phyloP scores from a whole-genome alignment of 2,329 filamentous ascomycete species.

The Pyricularia grisea region DNA sequence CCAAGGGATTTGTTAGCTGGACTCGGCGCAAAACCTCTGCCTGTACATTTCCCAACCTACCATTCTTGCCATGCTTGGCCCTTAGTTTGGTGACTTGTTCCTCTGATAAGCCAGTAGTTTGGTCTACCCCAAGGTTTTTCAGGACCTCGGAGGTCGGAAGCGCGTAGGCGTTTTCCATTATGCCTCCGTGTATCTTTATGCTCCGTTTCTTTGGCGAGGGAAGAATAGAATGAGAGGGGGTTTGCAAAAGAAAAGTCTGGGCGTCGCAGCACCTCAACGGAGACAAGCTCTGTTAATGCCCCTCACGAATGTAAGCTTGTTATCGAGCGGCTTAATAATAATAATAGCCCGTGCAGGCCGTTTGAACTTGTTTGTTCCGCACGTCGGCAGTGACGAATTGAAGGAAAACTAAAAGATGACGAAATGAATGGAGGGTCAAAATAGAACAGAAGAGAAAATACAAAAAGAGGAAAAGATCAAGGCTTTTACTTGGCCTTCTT shows the following conservation, averaged over 20 bases:
- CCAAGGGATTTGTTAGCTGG: not conserved
- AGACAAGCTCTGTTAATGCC: not conserved
- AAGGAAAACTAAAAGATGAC: not conserved
- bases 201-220: not conserved
- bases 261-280: not conserved
- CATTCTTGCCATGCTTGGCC: constrained; percentile 55
- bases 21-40: not conserved
- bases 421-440: not conserved
- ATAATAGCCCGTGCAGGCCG: not conserved
- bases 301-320: constrained; percentile 1
- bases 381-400: not conserved
- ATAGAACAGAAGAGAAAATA: not conserved
- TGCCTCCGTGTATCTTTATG: not conserved
- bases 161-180: constrained; percentile 56
- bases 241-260: constrained; percentile 1
- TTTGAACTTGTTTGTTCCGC: not conserved
- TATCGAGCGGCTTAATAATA: not conserved
- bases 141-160: constrained; percentile 50
- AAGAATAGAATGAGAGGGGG: not conserved
- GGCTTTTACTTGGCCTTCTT: not conserved
- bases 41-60: constrained; percentile 29
- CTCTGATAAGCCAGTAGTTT: constrained; percentile 45
- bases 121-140: constrained; percentile 46
- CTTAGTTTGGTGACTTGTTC: constrained; percentile 46
- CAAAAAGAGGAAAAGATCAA: not conserved